phyloP scores from a whole-genome alignment of 805 yeast genomes.

The Sugiyamaella floridensis region DNA sequence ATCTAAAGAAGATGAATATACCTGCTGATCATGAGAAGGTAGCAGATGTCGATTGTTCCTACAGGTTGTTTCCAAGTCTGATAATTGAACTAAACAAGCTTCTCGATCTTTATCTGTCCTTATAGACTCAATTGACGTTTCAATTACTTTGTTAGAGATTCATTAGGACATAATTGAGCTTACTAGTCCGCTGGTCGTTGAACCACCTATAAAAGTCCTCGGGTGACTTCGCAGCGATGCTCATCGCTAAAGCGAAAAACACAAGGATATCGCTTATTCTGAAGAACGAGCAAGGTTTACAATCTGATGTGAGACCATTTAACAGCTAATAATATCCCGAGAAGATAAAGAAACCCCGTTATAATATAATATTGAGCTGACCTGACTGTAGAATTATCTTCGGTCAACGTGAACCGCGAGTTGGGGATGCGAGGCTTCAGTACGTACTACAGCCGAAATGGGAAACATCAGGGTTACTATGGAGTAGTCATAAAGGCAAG shows the following conservation, averaged over 20 bases:
- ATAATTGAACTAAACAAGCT: slow-evolving; percentile 6
- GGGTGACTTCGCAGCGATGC: slow-evolving; percentile 1
- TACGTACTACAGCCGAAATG: too few relatives aligned
- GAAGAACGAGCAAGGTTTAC: too few relatives aligned
- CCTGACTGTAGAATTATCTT: too few relatives aligned
- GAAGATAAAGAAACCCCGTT: too few relatives aligned
- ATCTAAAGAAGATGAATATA: slow-evolving; percentile 4
- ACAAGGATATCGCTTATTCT: too few relatives aligned
- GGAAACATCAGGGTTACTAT: too few relatives aligned
- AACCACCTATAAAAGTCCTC: slow-evolving; percentile 15
- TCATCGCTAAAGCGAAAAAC: background rate
- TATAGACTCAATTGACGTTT: background rate
- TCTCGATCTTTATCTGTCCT: background rate
- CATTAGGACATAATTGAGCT: background rate
- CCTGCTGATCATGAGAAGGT: slow-evolving; percentile 17
- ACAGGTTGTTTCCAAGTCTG: slow-evolving; percentile 11
- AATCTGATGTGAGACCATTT: too few relatives aligned
- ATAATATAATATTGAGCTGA: too few relatives aligned
- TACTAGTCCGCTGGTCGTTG: slow-evolving; percentile 2
- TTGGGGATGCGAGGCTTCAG: too few relatives aligned
- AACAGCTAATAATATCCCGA: too few relatives aligned
- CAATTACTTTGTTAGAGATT: background rate
- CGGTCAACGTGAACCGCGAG: too few relatives aligned
- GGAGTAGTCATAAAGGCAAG: too few relatives aligned
- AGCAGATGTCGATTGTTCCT: slow-evolving; percentile 9